Percentiles rank a stretch among this genome's conserved stretches.
Conservation (phyloP, 148 eudicot genomes). For the Rheum nobile region DNA sequence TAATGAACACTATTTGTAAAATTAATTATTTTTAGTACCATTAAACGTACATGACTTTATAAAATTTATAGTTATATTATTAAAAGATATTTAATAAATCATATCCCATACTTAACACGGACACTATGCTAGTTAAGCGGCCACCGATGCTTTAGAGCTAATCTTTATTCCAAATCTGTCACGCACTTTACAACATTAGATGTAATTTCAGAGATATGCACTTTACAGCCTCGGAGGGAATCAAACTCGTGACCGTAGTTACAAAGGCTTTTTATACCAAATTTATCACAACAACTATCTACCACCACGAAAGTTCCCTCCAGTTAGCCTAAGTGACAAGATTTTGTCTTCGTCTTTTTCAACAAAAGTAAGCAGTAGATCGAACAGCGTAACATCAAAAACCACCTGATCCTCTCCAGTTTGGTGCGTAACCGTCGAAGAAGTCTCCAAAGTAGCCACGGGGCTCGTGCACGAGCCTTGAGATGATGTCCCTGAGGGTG, state of each 20-base stretch:
- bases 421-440: slow-evolving; percentile 51
- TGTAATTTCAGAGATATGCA: not conserved
- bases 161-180: not conserved
- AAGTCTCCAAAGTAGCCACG: slow-evolving; percentile 89
- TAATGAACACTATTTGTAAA: too few species aligned
- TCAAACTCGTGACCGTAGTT: not conserved
- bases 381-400: not conserved
- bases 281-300: slow-evolving; percentile 1
- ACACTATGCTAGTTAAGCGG: too few species aligned
- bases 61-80: too few species aligned
- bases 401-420: slow-evolving; percentile 1
- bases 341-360: not conserved
- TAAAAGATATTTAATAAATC: too few species aligned
- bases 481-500: slow-evolving; percentile 89
- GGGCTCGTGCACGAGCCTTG: slow-evolving; percentile 91
- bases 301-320: not conserved
- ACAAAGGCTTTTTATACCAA: not conserved
- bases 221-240: not conserved
- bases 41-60: too few species aligned
- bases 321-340: slow-evolving; percentile 7
- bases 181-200: not conserved
- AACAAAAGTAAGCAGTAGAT: not conserved
- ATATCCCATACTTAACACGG: too few species aligned
- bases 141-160: not conserved
- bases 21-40: too few species aligned